Evolutionary conservation across 2,329 filamentous ascomycete species (phyloP).

Genomic region (Cercospora sojina): DNA sequence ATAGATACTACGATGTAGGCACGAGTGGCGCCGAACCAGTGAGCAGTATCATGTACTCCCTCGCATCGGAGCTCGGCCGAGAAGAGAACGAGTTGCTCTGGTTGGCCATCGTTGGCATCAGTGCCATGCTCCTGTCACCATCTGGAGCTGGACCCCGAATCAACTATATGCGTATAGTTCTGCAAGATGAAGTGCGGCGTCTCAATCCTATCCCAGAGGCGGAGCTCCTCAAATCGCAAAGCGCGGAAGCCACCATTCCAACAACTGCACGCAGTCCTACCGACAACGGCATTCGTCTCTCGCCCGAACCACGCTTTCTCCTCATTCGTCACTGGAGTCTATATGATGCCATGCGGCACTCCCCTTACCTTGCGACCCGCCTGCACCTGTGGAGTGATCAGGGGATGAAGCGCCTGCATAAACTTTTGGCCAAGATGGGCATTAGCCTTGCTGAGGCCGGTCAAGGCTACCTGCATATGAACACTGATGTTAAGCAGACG

Average conservation of each 20-base stretch:
- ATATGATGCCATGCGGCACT: constrained; percentile 98
- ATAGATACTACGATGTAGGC: constrained; percentile 81
- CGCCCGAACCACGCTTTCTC: constrained; percentile 89
- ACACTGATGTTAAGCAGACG: constrained; percentile 90
- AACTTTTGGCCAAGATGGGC: constrained; percentile 96
- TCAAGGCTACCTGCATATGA: constrained; percentile 97
- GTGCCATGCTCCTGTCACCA: constrained; percentile 77
- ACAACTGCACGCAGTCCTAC: constrained; percentile 85
- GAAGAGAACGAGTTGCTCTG: constrained; percentile 97
- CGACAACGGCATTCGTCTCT: constrained; percentile 87
- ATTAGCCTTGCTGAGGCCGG: constrained; percentile 91
- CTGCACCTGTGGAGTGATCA: constrained; percentile 93
- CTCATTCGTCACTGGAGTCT: constrained; percentile 95
- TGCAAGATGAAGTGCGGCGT: constrained; percentile 90
- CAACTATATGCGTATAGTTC: constrained; percentile 73
- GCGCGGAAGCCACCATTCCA: constrained; percentile 79
- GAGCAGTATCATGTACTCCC: constrained; percentile 88
- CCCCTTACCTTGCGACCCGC: constrained; percentile 85
- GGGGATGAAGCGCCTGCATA: constrained; percentile 84
- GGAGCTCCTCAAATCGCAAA: constrained; percentile 53
- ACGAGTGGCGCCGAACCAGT: constrained; percentile 93
- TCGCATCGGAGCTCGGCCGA: constrained; percentile 89
- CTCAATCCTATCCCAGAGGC: constrained; percentile 74
- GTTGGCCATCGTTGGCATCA: constrained; percentile 91
- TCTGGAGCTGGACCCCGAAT: constrained; percentile 67